Conservation (phyloP, 352 stramenopile species). For the Phytophthora quininea region DNA sequence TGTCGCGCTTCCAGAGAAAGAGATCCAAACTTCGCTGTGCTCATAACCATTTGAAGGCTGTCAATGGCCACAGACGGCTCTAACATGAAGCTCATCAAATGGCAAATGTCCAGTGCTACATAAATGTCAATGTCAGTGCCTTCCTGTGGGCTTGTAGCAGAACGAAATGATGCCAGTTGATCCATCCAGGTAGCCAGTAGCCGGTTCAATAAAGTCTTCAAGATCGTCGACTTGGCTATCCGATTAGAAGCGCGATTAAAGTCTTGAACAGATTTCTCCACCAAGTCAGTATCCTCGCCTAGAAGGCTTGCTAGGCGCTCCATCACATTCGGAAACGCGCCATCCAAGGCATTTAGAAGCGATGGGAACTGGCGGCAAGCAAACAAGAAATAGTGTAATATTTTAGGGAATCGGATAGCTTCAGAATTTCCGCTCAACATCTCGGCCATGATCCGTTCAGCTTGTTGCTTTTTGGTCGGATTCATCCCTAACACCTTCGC, state of each 20-base stretch:
- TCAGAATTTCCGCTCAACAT: slow-evolving; percentile 33
- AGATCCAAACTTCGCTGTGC: slow-evolving; percentile 35
- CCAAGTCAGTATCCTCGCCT: slow-evolving; percentile 22
- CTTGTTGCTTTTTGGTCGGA: slow-evolving; percentile 11
- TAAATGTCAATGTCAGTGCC: slow-evolving; percentile 32
- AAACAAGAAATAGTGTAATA: slow-evolving; percentile 47
- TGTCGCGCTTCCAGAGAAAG: slow-evolving; percentile 43
- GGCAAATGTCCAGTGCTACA: slow-evolving; percentile 48
- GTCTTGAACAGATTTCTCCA: slow-evolving; percentile 33
- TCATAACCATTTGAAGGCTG: slow-evolving; percentile 43
- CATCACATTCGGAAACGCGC: slow-evolving; percentile 39
- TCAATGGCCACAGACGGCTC: slow-evolving; percentile 43
- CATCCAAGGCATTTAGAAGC: slow-evolving; percentile 34
- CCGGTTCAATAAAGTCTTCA: slow-evolving; percentile 39
- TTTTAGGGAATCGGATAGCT: slow-evolving; percentile 25
- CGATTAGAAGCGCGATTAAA: slow-evolving; percentile 38
- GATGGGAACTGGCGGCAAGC: slow-evolving; percentile 26
- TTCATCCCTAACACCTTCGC: slow-evolving; percentile 28
- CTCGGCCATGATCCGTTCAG: slow-evolving; percentile 31
- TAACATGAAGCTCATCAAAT: slow-evolving; percentile 50
- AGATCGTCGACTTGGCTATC: slow-evolving; percentile 33
- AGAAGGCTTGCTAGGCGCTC: slow-evolving; percentile 32
- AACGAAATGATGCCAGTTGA: slow-evolving; percentile 25
- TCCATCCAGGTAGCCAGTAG: slow-evolving; percentile 51
- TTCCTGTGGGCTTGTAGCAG: slow-evolving; percentile 3